Percentiles rank a stretch among this genome's conserved stretches.
phyloP scores from a whole-genome alignment of 106 monocot species.

The Acorus calamus region DNA sequence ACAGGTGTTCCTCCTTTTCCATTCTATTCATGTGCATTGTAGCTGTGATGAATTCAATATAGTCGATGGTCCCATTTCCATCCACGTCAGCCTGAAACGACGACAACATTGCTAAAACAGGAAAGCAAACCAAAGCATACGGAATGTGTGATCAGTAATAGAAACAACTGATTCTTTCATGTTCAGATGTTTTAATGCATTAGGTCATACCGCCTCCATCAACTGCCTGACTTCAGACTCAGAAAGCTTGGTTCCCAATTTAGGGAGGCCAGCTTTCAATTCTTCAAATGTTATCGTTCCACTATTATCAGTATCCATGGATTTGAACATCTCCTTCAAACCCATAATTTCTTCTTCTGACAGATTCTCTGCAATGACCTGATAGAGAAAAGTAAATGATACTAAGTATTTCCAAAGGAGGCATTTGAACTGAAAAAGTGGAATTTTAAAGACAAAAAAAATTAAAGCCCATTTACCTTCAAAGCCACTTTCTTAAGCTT shows the following conservation, averaged over 20 bases:
- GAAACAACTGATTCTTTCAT: too few relatives aligned
- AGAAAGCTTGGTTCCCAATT: conserved; percentile 58
- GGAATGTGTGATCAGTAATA: not conserved
- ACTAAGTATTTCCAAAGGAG: too few relatives aligned
- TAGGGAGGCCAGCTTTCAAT: conserved; percentile 53
- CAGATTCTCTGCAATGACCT: conserved; percentile 79
- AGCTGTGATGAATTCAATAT: conserved; percentile 69
- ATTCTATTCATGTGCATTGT: conserved; percentile 82
- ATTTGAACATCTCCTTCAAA: conserved; percentile 65
- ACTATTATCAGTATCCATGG: conserved; percentile 63
- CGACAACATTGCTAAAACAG: not conserved
- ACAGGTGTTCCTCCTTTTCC: conserved; percentile 64
- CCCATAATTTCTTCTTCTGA: conserved; percentile 85
- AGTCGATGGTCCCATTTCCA: conserved; percentile 77
- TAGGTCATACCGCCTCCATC: conserved; percentile 63
- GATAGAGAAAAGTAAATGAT: not conserved
- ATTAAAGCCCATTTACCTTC: conserved; percentile 24
- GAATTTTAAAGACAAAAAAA: not conserved
- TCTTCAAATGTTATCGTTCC: conserved; percentile 73
- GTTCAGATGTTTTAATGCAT: too few relatives aligned
- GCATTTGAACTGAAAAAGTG: not conserved
- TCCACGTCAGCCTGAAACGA: conserved; percentile 77
- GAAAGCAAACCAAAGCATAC: not conserved
- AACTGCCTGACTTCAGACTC: conserved; percentile 63
- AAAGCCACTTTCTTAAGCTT: conserved; percentile 58